Percentiles rank a stretch among this genome's conserved stretches.
Evolutionary conservation across 352 stramenopile genomes (phyloP).

Genomic region (Pythium aristosporum): DNA sequence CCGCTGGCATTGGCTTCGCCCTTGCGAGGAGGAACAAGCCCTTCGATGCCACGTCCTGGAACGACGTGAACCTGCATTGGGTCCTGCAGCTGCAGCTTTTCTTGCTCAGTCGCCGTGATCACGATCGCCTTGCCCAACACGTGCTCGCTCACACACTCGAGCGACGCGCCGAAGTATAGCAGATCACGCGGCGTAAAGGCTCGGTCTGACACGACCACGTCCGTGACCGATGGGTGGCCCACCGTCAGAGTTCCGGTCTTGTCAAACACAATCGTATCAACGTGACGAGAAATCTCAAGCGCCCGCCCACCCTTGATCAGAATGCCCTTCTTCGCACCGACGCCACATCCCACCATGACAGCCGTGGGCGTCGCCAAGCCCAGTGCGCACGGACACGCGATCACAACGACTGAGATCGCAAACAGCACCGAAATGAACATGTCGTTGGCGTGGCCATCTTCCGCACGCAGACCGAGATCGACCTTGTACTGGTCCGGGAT

Average conservation of each 20-base stretch:
- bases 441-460: conserved; percentile 62
- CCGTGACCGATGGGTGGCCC: conserved; percentile 74
- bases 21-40: conserved; percentile 43
- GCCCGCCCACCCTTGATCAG: conserved; percentile 86
- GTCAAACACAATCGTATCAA: conserved; percentile 91
- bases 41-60: conserved; percentile 77
- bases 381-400: conserved; percentile 84
- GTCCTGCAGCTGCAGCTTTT: conserved; percentile 73
- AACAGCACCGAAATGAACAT: conserved; percentile 78
- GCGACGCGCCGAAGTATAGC: conserved; percentile 73
- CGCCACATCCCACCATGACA: conserved; percentile 87
- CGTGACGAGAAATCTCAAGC: conserved; percentile 79
- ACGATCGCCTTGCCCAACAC: conserved; percentile 86
- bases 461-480: conserved; percentile 45
- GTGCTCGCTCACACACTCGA: conserved; percentile 86
- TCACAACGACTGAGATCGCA: conserved; percentile 88
- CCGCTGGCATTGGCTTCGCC: conserved; percentile 9
- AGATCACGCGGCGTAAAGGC: conserved; percentile 65
- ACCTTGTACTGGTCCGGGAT: conserved; percentile 54
- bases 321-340: conserved; percentile 86
- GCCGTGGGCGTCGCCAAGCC: conserved; percentile 83
- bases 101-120: conserved; percentile 64
- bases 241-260: conserved; percentile 93
- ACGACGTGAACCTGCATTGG: conserved; percentile 73
- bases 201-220: conserved; percentile 70